Evolutionary conservation across 1,284 basidiomycete species (phyloP), one percentile per base, ranked within the genome.

Genomic region (Entoloma clypeatum): DNA sequence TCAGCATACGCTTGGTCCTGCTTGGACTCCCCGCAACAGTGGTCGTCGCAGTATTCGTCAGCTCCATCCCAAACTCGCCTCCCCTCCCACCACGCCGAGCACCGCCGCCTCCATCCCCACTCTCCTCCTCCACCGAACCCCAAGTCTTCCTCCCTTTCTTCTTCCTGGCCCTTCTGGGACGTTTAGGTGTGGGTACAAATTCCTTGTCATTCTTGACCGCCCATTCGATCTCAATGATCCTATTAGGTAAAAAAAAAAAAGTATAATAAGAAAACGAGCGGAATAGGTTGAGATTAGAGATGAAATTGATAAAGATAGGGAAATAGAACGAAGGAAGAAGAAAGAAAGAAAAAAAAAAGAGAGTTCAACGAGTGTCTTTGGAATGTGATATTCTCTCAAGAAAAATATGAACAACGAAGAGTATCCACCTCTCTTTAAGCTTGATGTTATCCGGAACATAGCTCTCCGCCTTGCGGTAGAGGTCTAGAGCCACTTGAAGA

Each of bases 361-460:
- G 30, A 35, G 59, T 58, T 67, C 60, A 69, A 62, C 62, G 45
- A 54, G 50, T 52, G 48, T 55, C 52, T 47, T 56, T 61, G 43
- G 50, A 46, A 45, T 51, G 47, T 48, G 57, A 69, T 64, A 68
- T 63, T 52, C 70, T 71, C 67, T 69, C 69, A 64, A 67, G 72
- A 60, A 68, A 79, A 69, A 77, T 69, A 59, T 74, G 62, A 57
- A 76, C 58, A 59, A 77, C 60, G 58, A 79, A 77, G 67, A 73
- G 67, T 70, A 80, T 81, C 73, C 73, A 86, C 85, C 86, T 84
- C 70, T 86, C 83, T 74, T 80, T 80, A 40, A 88, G 71, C 59
- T 86, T 86, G 62, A 75, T 60, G 54, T 88, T 88, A 49, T 86
- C 81, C 13, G 86, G 84, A 39, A 86, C 83, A 51, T 86, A 88